Conservation (phyloP, 1,284 basidiomycete genomes). For the Trichosporon asahii region DNA sequence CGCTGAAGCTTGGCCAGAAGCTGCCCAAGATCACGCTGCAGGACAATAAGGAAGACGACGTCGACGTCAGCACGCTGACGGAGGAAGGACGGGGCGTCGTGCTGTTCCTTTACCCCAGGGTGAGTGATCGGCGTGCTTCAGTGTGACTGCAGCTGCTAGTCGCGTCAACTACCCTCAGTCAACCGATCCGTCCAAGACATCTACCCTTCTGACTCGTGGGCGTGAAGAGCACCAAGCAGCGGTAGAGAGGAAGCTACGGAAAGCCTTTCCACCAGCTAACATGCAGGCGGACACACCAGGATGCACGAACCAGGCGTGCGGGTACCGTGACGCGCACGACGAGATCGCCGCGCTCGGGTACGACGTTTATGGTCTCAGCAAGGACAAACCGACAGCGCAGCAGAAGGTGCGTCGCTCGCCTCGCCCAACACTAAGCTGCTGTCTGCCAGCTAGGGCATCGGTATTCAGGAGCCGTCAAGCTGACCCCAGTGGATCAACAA, state of each 20-base stretch:
- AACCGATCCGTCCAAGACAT: too few relatives aligned
- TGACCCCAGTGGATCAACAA: conserved; percentile 50
- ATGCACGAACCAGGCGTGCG: conserved; percentile 84
- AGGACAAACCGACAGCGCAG: conserved; percentile 74
- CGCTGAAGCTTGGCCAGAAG: conserved; percentile 68
- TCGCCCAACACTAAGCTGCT: too few relatives aligned
- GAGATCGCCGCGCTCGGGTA: conserved; percentile 69
- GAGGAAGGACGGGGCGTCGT: conserved; percentile 67
- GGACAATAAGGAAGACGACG: conserved; percentile 55
- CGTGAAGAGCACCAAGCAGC: too few relatives aligned
- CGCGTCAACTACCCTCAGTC: too few relatives aligned
- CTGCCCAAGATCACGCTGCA: conserved; percentile 72
- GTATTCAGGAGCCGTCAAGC: too few relatives aligned
- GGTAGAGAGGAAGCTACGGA: neutral
- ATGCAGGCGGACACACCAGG: conserved; percentile 59
- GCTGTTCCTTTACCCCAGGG: conserved; percentile 64
- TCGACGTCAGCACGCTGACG: conserved; percentile 45
- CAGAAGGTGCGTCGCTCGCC: conserved; percentile 58
- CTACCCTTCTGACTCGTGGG: too few relatives aligned
- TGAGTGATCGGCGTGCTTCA: conserved; percentile 17
- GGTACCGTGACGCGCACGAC: conserved; percentile 74
- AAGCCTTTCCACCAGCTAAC: neutral
- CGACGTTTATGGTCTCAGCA: conserved; percentile 79
- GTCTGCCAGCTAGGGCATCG: too few relatives aligned
- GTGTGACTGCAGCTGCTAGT: neutral